Evolutionary conservation across 1,139 yeast species (phyloP), one percentile per base, ranked within the genome.

Genomic region (Spathaspora sp.): DNA sequence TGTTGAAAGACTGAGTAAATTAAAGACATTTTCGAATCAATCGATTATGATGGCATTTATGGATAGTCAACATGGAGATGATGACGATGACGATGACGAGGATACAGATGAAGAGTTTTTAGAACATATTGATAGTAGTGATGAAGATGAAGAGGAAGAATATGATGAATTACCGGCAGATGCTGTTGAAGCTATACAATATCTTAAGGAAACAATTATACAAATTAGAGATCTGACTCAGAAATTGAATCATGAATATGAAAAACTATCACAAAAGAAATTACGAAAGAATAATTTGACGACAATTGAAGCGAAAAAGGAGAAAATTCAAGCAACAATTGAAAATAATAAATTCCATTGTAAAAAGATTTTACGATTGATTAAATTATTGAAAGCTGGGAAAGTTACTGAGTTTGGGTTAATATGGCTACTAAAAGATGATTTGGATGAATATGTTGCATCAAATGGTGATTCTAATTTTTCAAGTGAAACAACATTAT

Each of bases 11-110:
- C 63, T 67, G 39, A 68, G 74, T 2, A 74, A 74, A 49, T 68
- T 74, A 68, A 74, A 74, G 51, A 68, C 78, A 3, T 74, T 69
- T 49, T 72, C 78, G 2, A 74, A 74, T 56, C 80, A 74, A 52
- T 70, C 76, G 8, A 74, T 74, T 37, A 63, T 74, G 70, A 61
- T 74, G 63, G 76, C 79, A 1, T 66, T 77, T 10, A 56, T 69
- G 51, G 78, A 72, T 46, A 61, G 64, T 31, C 61, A 56, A 9
- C 56, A 64, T 43, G 50, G 45, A 10, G 50, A 47, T 13, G 56
- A 52, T 17, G 49, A 46, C 20, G 54, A 51, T 24, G 50, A 20
- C 23, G 23, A 20, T 20, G 23, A 48, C 38, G 51, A 49, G 13
- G 53, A 47, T n/a, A 47, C 48, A 10, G 54, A 52, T 16, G 42